These are phyloP conservation scores for Marchantia polymorpha DNA, from an alignment of 225 moss, liverwort and hornwort genomes.

Conservation along the genomic window DNA sequence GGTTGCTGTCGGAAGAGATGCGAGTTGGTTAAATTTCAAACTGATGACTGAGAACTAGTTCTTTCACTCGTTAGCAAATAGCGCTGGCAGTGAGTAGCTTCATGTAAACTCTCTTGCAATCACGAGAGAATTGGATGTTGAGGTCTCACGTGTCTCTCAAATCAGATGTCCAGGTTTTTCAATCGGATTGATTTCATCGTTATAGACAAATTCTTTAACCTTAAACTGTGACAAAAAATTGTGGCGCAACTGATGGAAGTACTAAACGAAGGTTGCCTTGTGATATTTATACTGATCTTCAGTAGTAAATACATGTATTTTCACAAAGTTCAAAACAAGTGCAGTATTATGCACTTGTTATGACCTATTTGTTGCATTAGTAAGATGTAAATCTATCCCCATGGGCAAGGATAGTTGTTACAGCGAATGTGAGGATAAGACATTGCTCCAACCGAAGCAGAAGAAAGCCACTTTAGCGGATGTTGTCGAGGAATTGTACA, in stretches of 20 bases:
- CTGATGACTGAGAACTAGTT: neutral
- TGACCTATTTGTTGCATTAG: too few species aligned
- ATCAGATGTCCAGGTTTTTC: conserved; percentile 10
- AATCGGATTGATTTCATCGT: conserved; percentile 4
- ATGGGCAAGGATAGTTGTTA: too few species aligned
- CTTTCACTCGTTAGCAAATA: neutral
- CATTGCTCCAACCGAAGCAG: too few species aligned
- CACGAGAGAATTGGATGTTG: conserved; percentile 7
- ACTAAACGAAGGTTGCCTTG: too few species aligned
- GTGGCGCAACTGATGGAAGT: conserved; percentile 13
- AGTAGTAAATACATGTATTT: too few species aligned
- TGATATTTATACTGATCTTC: too few species aligned
- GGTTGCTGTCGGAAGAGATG: neutral
- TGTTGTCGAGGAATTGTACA: too few species aligned
- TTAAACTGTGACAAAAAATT: conserved; percentile 18
- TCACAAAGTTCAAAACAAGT: too few species aligned
- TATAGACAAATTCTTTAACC: conserved; percentile 5
- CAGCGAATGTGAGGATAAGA: too few species aligned
- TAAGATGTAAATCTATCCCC: too few species aligned
- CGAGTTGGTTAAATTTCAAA: conserved; percentile 9
- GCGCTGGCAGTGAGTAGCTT: neutral
- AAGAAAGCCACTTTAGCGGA: too few species aligned
- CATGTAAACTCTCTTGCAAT: neutral
- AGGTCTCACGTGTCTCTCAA: conserved; percentile 3
- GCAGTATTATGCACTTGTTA: too few species aligned